A percentile compares a stretch with the other conserved stretches of the same genome.
phyloP scores from a whole-genome alignment of 805 yeast species.

The Yarrowia sp. region DNA sequence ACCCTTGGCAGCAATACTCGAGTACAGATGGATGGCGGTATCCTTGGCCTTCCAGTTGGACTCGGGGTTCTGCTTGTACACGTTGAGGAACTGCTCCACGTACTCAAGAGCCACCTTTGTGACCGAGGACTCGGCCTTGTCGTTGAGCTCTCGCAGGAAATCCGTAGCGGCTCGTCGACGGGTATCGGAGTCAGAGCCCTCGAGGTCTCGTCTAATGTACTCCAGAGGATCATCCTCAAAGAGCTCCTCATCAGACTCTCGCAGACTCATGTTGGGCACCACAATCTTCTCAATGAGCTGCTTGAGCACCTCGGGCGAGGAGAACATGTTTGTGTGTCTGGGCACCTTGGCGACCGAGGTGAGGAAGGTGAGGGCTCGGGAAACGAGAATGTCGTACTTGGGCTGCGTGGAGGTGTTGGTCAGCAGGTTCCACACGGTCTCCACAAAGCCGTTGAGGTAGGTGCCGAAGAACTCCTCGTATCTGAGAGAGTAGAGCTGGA shows the following conservation, averaged over 20 bases:
- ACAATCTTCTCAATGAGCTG: conserved; percentile 83
- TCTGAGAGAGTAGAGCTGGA: conserved; percentile 84
- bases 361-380: conserved; percentile 78
- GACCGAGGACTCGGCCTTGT: conserved; percentile 72
- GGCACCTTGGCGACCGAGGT: conserved; percentile 80
- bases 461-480: conserved; percentile 92
- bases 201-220: conserved; percentile 88
- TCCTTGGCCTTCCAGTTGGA: conserved; percentile 85
- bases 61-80: conserved; percentile 51
- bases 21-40: conserved; percentile 82
- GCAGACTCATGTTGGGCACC: conserved; percentile 83
- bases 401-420: conserved; percentile 69
- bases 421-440: conserved; percentile 80
- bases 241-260: conserved; percentile 87
- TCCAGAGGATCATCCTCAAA: conserved; percentile 98
- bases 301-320: conserved; percentile 65
- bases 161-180: conserved; percentile 94
- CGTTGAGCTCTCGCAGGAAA: conserved; percentile 84
- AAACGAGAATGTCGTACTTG: conserved; percentile 84
- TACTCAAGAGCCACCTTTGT: conserved; percentile 78
- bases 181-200: conserved; percentile 92
- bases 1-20: conserved; percentile 91
- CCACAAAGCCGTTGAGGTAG: conserved; percentile 76
- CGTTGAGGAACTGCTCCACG: conserved; percentile 68
- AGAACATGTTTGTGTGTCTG: conserved; percentile 67